These are phyloP conservation scores for Pichia sp. DNA, from an alignment of 1,139 yeast genomes.

Conservation along the genomic window DNA sequence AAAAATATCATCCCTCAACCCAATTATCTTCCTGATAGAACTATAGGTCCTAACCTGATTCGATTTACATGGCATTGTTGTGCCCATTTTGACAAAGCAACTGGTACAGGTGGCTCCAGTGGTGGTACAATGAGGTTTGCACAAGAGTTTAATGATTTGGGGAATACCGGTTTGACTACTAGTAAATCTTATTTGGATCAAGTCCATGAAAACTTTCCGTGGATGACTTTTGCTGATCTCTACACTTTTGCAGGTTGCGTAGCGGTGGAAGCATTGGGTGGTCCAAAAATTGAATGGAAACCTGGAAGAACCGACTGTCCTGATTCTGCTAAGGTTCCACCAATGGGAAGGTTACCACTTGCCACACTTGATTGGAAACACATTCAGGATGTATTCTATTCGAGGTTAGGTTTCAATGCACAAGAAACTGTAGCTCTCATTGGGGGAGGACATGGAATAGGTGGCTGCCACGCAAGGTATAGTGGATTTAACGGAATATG, in stretches of 20 bases:
- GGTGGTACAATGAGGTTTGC: constrained; percentile 61
- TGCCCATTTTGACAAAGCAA: constrained; percentile 55
- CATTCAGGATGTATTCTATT: constrained; percentile 47
- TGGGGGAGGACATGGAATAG: constrained; percentile 62
- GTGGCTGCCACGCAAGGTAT: constrained; percentile 55
- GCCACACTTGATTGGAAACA: constrained; percentile 53
- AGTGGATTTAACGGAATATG: constrained; percentile 47
- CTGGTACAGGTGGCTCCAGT: constrained; percentile 63
- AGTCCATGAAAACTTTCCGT: constrained; percentile 51
- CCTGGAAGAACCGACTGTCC: constrained; percentile 61
- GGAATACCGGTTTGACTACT: constrained; percentile 56
- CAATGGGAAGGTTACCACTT: constrained; percentile 59
- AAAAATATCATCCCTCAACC: constrained; percentile 27
- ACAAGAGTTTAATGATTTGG: constrained; percentile 47
- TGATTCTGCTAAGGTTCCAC: constrained; percentile 51
- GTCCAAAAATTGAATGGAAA: constrained; percentile 54
- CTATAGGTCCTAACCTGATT: constrained; percentile 59
- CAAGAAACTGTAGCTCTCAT: constrained; percentile 59
- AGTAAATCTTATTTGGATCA: constrained; percentile 57
- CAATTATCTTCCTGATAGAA: constrained; percentile 53
- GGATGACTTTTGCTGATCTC: constrained; percentile 61
- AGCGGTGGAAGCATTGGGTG: constrained; percentile 59
- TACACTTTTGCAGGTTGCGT: constrained; percentile 65
- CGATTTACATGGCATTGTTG: constrained; percentile 71
- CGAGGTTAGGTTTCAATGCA: constrained; percentile 60